Conservation (phyloP, 2,329 filamentous ascomycete species). For the Ophiostoma montium region DNA sequence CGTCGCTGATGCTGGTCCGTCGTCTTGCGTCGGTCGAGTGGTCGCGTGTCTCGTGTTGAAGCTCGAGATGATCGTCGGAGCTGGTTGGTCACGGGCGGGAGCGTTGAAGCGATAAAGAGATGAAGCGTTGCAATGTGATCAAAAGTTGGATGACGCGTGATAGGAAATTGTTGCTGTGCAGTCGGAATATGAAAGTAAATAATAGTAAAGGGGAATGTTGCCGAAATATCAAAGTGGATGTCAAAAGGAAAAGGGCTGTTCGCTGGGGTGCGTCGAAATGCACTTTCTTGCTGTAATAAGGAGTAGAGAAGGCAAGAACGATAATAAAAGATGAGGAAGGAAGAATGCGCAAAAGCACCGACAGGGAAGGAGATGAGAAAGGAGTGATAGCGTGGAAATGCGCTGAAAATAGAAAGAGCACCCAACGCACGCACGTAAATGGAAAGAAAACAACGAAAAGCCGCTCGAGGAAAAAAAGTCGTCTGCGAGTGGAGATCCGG, state of each 20-base stretch:
- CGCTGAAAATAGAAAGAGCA: conserved; percentile 5
- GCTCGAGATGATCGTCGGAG: too few species aligned
- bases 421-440: background rate
- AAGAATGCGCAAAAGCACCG: background rate
- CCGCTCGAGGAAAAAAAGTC: conserved; percentile 2
- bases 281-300: too few species aligned
- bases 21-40: background rate
- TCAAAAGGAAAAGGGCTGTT: too few species aligned
- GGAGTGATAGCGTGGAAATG: background rate
- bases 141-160: too few species aligned
- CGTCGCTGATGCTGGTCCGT: background rate
- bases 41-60: background rate
- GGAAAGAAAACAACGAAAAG: background rate
- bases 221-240: background rate
- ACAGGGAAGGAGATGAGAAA: background rate
- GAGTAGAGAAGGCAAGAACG: background rate
- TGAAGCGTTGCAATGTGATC: too few species aligned
- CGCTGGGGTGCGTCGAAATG: background rate
- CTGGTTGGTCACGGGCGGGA: too few species aligned
- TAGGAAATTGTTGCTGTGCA: too few species aligned
- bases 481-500: conserved; percentile 4
- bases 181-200: too few species aligned
- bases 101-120: too few species aligned
- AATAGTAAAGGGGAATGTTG: background rate
- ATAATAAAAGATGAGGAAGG: background rate